These are phyloP conservation scores for Neurospora hispaniola DNA, from an alignment of 495 filamentous ascomycete genomes.

Conservation along the genomic window DNA sequence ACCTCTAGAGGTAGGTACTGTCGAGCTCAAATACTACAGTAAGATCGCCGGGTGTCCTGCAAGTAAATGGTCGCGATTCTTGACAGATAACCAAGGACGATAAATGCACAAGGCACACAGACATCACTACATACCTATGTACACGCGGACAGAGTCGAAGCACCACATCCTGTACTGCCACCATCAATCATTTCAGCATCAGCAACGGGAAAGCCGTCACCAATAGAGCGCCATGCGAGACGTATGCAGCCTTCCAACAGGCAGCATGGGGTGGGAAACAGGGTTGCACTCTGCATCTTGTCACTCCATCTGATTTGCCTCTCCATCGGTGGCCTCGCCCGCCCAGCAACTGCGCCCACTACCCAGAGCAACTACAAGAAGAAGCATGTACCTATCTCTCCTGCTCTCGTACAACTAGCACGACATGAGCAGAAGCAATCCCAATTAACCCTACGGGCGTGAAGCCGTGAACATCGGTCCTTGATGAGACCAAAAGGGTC, in stretches of 20 bases:
- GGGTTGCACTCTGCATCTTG: not conserved
- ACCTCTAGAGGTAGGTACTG: no score
- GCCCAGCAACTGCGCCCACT: not conserved
- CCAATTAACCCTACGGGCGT: not conserved
- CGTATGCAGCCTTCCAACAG: not conserved
- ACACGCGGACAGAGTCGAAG: not conserved
- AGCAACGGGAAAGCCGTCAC: not conserved
- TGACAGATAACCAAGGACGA: not conserved
- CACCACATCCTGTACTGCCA: not conserved
- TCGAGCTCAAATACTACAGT: no score
- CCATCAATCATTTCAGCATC: not conserved
- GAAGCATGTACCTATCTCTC: not conserved
- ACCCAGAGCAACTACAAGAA: not conserved
- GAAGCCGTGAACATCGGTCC: not conserved
- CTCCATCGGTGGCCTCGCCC: not conserved
- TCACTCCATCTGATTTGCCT: not conserved
- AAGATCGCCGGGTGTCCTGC: no score
- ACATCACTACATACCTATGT: not conserved
- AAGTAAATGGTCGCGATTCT: no score
- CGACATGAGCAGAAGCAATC: not conserved
- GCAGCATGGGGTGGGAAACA: not conserved
- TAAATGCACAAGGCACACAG: not conserved
- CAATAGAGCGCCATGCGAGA: not conserved
- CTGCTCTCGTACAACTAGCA: not conserved
- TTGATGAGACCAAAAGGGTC: not conserved